Evolutionary conservation across 2,329 filamentous ascomycete species (phyloP).

Genomic region (Pestalotiopsis sp.): DNA sequence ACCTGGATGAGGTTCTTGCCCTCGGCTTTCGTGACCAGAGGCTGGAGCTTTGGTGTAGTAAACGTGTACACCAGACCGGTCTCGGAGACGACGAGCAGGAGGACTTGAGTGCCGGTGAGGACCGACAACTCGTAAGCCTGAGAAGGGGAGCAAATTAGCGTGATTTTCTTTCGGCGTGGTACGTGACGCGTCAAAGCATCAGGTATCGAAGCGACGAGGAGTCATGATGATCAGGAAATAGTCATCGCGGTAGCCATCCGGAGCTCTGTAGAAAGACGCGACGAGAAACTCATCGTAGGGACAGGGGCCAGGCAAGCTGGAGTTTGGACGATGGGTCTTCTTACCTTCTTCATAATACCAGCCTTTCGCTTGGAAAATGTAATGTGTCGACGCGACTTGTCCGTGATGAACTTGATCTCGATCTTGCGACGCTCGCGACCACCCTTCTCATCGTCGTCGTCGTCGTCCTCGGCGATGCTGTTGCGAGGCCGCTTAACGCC

Average conservation of each 20-base stretch:
- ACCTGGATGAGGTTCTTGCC: slow-evolving; percentile 99
- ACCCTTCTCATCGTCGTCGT: slow-evolving; percentile 97
- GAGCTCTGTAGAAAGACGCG: background rate
- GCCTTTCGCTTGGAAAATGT: slow-evolving; percentile 99
- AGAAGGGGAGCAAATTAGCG: slow-evolving; percentile 18
- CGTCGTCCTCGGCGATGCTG: slow-evolving; percentile 86
- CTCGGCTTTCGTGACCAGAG: slow-evolving; percentile 95
- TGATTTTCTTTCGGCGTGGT: slow-evolving; percentile 20
- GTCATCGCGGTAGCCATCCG: background rate
- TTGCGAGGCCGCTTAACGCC: slow-evolving; percentile 89
- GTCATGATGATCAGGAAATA: background rate
- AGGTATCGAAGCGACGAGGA: background rate
- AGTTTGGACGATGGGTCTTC: slow-evolving; percentile 10
- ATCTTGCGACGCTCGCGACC: slow-evolving; percentile 99
- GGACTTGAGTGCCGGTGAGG: slow-evolving; percentile 94
- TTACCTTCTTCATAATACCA: slow-evolving; percentile 99
- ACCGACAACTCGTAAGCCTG: slow-evolving; percentile 98
- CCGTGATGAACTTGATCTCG: slow-evolving; percentile 99
- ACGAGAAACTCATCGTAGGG: background rate
- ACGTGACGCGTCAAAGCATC: background rate
- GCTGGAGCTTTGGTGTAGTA: slow-evolving; percentile 97
- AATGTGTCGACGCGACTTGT: slow-evolving; percentile 99
- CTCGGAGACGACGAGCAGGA: slow-evolving; percentile 95
- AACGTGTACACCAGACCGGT: slow-evolving; percentile 98
- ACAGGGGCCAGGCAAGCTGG: background rate